phyloP scores from a whole-genome alignment of 1,139 yeast genomes.

The Zygosaccharomyces sapae region DNA sequence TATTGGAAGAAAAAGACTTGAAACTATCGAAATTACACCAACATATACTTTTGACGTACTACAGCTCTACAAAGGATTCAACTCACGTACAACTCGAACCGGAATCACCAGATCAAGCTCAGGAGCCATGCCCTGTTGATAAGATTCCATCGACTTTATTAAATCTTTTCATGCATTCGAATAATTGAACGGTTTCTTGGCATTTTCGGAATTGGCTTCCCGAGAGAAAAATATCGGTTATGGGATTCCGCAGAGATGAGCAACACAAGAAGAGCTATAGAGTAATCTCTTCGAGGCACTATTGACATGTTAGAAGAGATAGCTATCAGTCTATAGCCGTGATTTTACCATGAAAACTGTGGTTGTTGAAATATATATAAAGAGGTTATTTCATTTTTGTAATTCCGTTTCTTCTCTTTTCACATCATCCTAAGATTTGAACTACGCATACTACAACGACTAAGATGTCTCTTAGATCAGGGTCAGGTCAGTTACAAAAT shows the following conservation, averaged over 20 bases:
- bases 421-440: background rate
- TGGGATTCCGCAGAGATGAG: constrained; percentile 1
- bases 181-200: constrained; percentile 10
- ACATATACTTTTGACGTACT: constrained; percentile 15
- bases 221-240: constrained; percentile 5
- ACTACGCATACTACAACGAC: background rate
- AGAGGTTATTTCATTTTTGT: background rate
- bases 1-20: constrained; percentile 19
- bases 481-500: background rate
- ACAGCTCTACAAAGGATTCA: constrained; percentile 10
- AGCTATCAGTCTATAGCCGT: background rate
- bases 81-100: constrained; percentile 3
- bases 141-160: constrained; percentile 8
- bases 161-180: constrained; percentile 11
- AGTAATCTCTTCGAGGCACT: background rate
- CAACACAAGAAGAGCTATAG: background rate
- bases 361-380: background rate
- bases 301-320: background rate
- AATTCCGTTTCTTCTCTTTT: background rate
- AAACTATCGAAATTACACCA: constrained; percentile 17
- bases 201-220: constrained; percentile 13
- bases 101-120: background rate
- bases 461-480: constrained; percentile 2
- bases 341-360: background rate
- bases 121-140: constrained; percentile 6